Evolutionary conservation across 805 yeast genomes (phyloP), one percentile per base, ranked within the genome.

Genomic region (Scheffersomyces lignosus): DNA sequence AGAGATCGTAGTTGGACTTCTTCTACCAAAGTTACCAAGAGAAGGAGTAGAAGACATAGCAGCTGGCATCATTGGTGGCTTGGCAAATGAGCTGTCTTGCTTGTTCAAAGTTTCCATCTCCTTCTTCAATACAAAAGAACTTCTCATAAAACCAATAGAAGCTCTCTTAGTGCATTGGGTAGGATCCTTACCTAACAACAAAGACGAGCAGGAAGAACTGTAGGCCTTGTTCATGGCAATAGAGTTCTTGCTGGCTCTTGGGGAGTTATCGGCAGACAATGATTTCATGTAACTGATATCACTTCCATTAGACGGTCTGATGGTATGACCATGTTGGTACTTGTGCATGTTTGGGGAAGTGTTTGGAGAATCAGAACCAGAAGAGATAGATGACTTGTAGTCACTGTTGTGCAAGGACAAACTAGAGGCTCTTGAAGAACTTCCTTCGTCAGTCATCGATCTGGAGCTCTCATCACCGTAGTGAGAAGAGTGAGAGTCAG

Each of bases 111-210:
- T 49, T 33, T 58, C 60, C 58, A 67, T 60, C 41, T 66, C 73
- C 52, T 62, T 64, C 55, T 65, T 65, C 52, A 69, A 62, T 13
- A 69, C 53, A 46, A 62, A 68, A 27, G 70, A 62, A 34, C 64
- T 56, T 51, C 68, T 62, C 73, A 69, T 69, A 46, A 69, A 69
- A 0, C 74, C 74, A 33, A 60, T 41, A 2, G 73, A 68, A 18
- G 66, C 73, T 32, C 68, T 51, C 29, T 22, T 32, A 20, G 20
- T 23, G 24, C 29, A 15, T 8, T 18, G 25, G 13, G 30, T 32
- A 10, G 31, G 16, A 18, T 13, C 20, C 13, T 29, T 36, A 13
- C 26, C 43, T 28, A 31, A 27, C 14, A 35, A 29, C 32, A 49
- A 43, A 3, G 48, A 41, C n/a, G 50, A 45, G 4, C 45, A 39